Conservation (phyloP, 2,329 filamentous ascomycete genomes). For the Aspergillus alliaceus region DNA sequence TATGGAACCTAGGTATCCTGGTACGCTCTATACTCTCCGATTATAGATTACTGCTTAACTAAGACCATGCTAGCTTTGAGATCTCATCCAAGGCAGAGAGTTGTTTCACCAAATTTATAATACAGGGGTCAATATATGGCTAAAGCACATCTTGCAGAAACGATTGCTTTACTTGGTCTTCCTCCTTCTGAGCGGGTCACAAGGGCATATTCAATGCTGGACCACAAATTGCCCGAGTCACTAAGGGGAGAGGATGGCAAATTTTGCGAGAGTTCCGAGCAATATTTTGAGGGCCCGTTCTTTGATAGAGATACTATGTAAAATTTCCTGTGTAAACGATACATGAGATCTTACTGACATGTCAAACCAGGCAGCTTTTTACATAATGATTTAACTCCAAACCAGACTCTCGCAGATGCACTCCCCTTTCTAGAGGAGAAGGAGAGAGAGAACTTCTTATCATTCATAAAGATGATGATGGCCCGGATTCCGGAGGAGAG, state of each 20-base stretch:
- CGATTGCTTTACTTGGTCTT: constrained; percentile 4
- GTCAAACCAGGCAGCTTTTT: constrained; percentile 20
- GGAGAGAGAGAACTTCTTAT: constrained; percentile 33
- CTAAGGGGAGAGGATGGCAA: background rate
- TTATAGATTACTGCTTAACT: background rate
- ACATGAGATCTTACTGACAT: constrained; percentile 3
- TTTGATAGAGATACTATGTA: constrained; percentile 2
- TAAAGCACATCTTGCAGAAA: constrained; percentile 6
- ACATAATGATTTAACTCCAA: constrained; percentile 21
- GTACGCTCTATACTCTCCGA: constrained; percentile 11
- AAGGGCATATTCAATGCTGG: background rate
- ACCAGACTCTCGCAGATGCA: constrained; percentile 20
- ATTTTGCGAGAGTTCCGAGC: background rate
- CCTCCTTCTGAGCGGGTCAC: constrained; percentile 1
- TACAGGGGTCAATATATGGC: background rate
- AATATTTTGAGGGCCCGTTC: constrained; percentile 4
- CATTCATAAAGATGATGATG: constrained; percentile 37
- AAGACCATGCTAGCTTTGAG: constrained; percentile 2
- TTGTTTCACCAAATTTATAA: background rate
- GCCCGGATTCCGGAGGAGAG: constrained; percentile 36
- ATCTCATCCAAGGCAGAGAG: constrained; percentile 5
- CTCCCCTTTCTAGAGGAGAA: constrained; percentile 25
- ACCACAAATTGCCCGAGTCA: background rate
- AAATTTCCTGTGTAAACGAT: too few relatives aligned
- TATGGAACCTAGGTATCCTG: constrained; percentile 39